Base-by-base conservation (phyloP, 2,329 filamentous ascomycete genomes). In the Cercospora sp. region DNA sequence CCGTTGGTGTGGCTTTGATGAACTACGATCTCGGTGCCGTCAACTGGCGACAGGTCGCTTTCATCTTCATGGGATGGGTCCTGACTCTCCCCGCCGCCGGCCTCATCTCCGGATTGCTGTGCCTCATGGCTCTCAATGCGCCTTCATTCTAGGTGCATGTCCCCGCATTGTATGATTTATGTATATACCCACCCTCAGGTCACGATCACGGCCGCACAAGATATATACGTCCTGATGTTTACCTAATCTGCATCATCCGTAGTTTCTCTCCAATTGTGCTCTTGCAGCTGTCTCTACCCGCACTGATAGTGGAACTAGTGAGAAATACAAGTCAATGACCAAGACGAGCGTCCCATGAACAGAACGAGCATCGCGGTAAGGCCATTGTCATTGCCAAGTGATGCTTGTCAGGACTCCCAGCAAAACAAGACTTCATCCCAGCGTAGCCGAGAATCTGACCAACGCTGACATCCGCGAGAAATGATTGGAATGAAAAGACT, bases 31-130 rank as follows among this genome's bases (percentile, higher is more conserved):
- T 83, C 80, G 80, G 82, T 31, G 83, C 86, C 42, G 86, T 88
- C 72, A 89, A 88, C 79, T 89, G 86, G 86, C 82, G 85, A 63
- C 87, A 87, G 84, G 83, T 88, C 6, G 81, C 77, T 1, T 87
- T 84, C 84, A 86, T 87, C 74, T 88, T 87, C 74, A 75, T 80
- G 18, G 86, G 85, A 61, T 89, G 87, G 87, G 79, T 88, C 72
- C 81, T 87, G 65, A 89, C 87, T 2, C 81, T 89, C 13, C 87
- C 87, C 7, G 70, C 77, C 23, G 80, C 87, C 5, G 87, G 83
- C 48, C 78, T 87, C 33, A 82, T 89, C 42, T 84, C 84, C 2
- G 87, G 87, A 1, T 81, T 82, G 63, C 77, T 89, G 60, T 88
- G 88, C 85, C 87, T 83, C 2, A 84, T 89, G 69, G 82, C 64